Evolutionary conservation across 2,329 filamentous ascomycete genomes (phyloP).

Genomic region (Hymenotorrendiella dingleyae): DNA sequence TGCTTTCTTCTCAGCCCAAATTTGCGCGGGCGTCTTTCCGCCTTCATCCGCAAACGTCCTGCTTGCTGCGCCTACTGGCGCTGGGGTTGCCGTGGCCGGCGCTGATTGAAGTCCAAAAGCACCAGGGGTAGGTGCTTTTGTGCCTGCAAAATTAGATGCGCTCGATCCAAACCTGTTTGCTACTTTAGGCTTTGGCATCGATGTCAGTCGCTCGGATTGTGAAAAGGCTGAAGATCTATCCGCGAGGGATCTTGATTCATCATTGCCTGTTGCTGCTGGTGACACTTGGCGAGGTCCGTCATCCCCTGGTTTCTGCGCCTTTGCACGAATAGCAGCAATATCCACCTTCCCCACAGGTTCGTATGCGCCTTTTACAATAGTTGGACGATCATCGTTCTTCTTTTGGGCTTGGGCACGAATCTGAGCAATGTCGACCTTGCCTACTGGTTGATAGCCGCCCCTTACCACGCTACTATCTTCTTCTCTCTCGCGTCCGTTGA

Average conservation of each 20-base stretch:
- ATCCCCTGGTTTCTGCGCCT: conserved; percentile 59
- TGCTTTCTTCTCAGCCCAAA: conserved; percentile 97
- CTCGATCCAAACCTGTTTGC: conserved; percentile 78
- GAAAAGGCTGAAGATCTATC: conserved; percentile 72
- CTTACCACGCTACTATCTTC: conserved; percentile 63
- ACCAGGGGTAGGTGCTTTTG: conserved; percentile 78
- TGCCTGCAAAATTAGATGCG: conserved; percentile 70
- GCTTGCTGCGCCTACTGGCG: conserved; percentile 72
- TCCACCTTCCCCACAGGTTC: conserved; percentile 96
- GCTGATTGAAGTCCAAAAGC: conserved; percentile 59
- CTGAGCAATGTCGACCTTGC: conserved; percentile 95
- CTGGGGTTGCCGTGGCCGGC: conserved; percentile 45
- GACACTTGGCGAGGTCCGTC: conserved; percentile 34
- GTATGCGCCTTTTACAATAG: conserved; percentile 85
- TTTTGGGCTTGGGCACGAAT: conserved; percentile 71
- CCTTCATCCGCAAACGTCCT: conserved; percentile 91
- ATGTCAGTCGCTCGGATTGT: conserved; percentile 73
- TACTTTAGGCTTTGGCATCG: conserved; percentile 90
- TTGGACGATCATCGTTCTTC: conserved; percentile 70
- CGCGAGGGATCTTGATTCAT: conserved; percentile 57
- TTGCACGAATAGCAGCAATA: conserved; percentile 86
- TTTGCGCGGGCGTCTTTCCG: conserved; percentile 91
- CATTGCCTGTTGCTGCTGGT: conserved; percentile 38
- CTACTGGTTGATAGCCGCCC: conserved; percentile 87
- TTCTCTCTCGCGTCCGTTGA: conserved; percentile 40